Conservation (phyloP, 768 basidiomycete species). For the Paxillus ammoniavirescens region DNA sequence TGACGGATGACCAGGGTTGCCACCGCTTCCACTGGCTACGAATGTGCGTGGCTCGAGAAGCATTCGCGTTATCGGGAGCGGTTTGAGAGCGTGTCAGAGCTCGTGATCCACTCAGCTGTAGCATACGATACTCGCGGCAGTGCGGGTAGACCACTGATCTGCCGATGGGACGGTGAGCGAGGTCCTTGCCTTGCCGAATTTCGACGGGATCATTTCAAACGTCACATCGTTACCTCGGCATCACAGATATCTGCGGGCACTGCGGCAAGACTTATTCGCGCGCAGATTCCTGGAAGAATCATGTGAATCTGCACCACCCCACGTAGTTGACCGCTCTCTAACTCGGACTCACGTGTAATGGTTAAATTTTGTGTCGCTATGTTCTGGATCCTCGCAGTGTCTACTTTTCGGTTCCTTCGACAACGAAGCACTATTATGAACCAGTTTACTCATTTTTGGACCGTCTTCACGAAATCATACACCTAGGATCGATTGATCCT, state of each 20-base stretch:
- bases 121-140: conserved; percentile 6
- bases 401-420: too few species aligned
- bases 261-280: conserved; percentile 8
- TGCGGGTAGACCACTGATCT: background rate
- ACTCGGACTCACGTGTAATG: too few species aligned
- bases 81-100: background rate
- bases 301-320: background rate
- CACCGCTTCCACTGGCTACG: background rate
- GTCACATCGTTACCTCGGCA: too few species aligned
- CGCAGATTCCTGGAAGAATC: background rate
- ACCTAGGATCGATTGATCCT: too few species aligned
- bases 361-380: too few species aligned
- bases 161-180: background rate
- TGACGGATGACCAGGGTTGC: background rate
- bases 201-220: conserved; percentile 1
- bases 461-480: too few species aligned
- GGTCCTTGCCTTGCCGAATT: background rate
- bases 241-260: background rate
- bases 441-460: too few species aligned
- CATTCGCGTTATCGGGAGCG: background rate
- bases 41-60: background rate
- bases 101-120: background rate
- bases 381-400: too few species aligned
- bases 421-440: too few species aligned
- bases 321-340: background rate